A percentile compares a stretch with the other conserved stretches of the same genome.
These are phyloP conservation scores for Candida glaebosa DNA, from an alignment of 805 yeast genomes.

Conservation along the genomic window DNA sequence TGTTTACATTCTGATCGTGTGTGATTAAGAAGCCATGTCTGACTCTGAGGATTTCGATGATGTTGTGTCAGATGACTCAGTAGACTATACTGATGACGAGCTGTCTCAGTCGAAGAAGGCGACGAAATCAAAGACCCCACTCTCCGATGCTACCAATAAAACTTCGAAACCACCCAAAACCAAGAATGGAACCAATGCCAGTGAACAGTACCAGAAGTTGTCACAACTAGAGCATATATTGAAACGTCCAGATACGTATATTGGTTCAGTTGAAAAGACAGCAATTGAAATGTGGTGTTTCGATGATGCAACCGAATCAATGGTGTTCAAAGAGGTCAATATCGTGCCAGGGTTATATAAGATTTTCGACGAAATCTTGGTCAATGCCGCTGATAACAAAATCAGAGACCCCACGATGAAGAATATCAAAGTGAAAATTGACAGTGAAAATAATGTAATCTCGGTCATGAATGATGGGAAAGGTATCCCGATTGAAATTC, in stretches of 20 bases:
- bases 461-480: constrained; percentile 88
- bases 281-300: constrained; percentile 83
- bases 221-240: constrained; percentile 94
- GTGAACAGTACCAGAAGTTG: constrained; percentile 85
- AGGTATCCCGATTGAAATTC: constrained; percentile 95
- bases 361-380: constrained; percentile 94
- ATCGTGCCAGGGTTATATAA: constrained; percentile 96
- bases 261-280: constrained; percentile 88
- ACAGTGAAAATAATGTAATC: constrained; percentile 68
- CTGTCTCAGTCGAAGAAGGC: constrained; percentile 12
- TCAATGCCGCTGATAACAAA: constrained; percentile 98
- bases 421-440: constrained; percentile 76
- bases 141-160: constrained; percentile 22
- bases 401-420: constrained; percentile 92
- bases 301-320: constrained; percentile 44
- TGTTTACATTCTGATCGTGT: constrained; percentile 1
- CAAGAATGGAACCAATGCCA: constrained; percentile 31
- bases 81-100: constrained; percentile 12
- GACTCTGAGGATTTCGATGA: constrained; percentile 9
- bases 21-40: constrained; percentile 9
- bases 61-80: constrained; percentile 10
- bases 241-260: constrained; percentile 96
- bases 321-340: constrained; percentile 56
- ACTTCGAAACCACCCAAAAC: constrained; percentile 12
- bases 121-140: constrained; percentile 13